These are phyloP conservation scores for Sporothrix luriei DNA, from an alignment of 2,329 filamentous ascomycete genomes.

Conservation along the genomic window DNA sequence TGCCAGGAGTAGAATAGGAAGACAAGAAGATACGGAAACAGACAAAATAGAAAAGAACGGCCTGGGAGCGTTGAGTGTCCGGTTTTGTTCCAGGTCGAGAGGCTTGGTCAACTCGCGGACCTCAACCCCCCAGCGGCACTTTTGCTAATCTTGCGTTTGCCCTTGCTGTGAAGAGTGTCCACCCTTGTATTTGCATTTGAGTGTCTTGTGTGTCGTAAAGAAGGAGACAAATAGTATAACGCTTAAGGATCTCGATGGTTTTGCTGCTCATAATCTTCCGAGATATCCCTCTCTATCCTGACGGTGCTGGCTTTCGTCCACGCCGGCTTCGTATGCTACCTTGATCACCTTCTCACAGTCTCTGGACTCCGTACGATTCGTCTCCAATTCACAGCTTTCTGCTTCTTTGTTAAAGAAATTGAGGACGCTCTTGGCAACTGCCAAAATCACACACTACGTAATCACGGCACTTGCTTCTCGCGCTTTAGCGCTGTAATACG, in stretches of 20 bases:
- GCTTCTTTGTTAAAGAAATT: not conserved
- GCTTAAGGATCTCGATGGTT: not conserved
- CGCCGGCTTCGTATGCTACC: no score
- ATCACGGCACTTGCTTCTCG: not conserved
- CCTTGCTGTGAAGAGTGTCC: not conserved
- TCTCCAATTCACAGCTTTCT: not conserved
- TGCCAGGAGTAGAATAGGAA: not conserved
- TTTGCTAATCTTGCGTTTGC: conserved; percentile 5
- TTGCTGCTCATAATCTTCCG: conserved; percentile 14
- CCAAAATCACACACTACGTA: not conserved
- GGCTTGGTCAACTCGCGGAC: not conserved
- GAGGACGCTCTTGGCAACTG: not conserved
- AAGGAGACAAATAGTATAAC: no score
- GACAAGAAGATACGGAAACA: not conserved
- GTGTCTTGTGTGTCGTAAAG: no score
- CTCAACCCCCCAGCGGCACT: not conserved
- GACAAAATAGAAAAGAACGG: conserved; percentile 4
- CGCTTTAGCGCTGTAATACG: not conserved
- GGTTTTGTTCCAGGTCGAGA: not conserved
- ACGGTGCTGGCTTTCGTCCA: no score
- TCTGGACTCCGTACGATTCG: no score
- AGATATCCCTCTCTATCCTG: not conserved
- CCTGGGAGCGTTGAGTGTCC: not conserved
- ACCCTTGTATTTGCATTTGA: not conserved
- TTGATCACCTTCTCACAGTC: no score